Base-by-base conservation (phyloP, 768 basidiomycete species). In the Crepidotus variabilis region DNA sequence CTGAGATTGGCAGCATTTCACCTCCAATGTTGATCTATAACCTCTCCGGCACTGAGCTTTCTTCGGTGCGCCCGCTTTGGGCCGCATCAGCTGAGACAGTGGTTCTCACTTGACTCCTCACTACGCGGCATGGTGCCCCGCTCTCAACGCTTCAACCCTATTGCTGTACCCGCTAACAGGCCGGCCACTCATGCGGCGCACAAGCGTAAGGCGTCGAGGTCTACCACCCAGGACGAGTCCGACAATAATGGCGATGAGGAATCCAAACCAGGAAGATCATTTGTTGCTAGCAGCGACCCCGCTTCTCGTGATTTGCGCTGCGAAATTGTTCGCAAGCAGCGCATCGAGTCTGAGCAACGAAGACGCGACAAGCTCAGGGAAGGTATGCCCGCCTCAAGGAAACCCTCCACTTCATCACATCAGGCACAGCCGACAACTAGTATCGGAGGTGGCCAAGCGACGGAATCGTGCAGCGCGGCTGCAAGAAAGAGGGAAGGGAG, bases 301-400 rank as follows among this genome's bases (percentile, higher is more conserved):
- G 28, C 8, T 28, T 28, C 28, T 8, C 4, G 28, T 28, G 28
- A 28, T 28, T 28, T 28, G 28, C 8, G 28, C 28, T 4, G 3
- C 28, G 28, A 28, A 28, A 28, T 28, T 55, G 90, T 94, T 65
- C 90, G 92, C 69, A 85, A 86, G 69, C 91, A 93, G 77, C 90
- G 92, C 73, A 94, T 94, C 76, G 92, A 94, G 79, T 92, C 91
- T 21, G 92, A 94, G 78, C 90, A 95, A 78, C 80, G 92, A 62
- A 83, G 94, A 63, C 85, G 94, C 36, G 92, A 95, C 65, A 94
- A 96, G 74, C 89, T 96, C 68, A 80, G 94, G 55, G 93, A 96
- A 56, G 93, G 58, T 96, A 95, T 73, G 83, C 87, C 64, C 83
- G 88, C 57, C 86, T 96, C 75, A 93, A 92, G 83, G 89, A 92